phyloP scores from a whole-genome alignment of 257 asterid species.

The Solanum neorickii region DNA sequence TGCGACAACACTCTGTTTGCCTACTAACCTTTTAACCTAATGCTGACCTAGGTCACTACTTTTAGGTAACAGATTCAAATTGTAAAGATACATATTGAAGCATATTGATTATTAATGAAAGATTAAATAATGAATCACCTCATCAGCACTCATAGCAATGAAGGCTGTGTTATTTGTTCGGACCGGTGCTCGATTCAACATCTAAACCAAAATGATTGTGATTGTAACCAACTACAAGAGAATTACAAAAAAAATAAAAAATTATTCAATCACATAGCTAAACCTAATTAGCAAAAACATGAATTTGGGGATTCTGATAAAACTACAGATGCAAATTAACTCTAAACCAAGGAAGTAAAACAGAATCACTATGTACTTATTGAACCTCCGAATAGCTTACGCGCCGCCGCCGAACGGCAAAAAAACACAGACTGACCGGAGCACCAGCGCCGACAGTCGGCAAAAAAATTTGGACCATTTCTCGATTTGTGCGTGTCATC shows the following conservation, averaged over 20 bases:
- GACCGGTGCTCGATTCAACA: not conserved
- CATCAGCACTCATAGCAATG: not conserved
- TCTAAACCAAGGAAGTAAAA: not conserved
- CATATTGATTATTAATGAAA: not conserved
- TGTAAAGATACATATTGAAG: not conserved
- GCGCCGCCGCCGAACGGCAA: not conserved
- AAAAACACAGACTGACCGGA: not conserved
- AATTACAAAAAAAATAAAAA: no score
- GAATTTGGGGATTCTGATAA: not conserved
- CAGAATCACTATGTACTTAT: not conserved
- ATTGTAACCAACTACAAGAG: not conserved
- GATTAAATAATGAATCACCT: not conserved
- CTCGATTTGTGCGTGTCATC: constrained; percentile 11
- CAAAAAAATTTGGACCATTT: not conserved
- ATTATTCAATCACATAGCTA: not conserved
- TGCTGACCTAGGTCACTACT: no score
- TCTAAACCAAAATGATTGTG: not conserved
- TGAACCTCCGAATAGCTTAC: not conserved
- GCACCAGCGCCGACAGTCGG: not conserved
- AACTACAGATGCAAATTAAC: not conserved
- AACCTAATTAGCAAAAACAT: not conserved
- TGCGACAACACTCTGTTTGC: not conserved
- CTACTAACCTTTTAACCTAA: no score
- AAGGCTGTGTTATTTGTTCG: not conserved
- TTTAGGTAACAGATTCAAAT: no score